Conservation (phyloP, 2,329 filamentous ascomycete species). For the Botrytis pseudocinerea region DNA sequence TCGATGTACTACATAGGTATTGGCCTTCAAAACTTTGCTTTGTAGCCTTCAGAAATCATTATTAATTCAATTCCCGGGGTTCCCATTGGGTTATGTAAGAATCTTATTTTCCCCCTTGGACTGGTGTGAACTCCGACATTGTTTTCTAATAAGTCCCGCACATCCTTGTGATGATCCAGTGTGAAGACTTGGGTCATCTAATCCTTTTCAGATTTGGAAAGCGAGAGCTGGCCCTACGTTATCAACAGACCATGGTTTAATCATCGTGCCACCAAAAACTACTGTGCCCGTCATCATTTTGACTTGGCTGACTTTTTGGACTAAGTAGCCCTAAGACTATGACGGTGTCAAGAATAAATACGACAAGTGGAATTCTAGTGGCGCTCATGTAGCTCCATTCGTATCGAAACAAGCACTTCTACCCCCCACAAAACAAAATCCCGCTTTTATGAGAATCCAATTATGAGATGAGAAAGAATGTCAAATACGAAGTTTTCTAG, state of each 20-base stretch:
- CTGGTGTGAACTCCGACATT: background rate
- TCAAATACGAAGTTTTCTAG: background rate
- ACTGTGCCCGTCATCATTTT: background rate
- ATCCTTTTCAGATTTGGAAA: background rate
- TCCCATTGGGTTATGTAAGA: background rate
- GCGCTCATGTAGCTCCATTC: background rate
- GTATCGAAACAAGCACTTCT: background rate
- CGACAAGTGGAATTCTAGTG: background rate
- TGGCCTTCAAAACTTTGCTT: background rate
- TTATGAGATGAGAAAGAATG: background rate
- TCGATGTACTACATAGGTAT: background rate
- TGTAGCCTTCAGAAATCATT: background rate
- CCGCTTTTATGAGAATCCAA: background rate
- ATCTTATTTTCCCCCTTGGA: background rate
- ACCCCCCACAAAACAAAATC: background rate
- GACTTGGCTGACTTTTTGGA: background rate
- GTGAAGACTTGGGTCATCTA: background rate
- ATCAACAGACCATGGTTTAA: background rate
- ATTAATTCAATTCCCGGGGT: background rate
- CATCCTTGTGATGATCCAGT: background rate
- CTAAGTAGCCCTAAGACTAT: background rate
- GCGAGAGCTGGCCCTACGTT: background rate
- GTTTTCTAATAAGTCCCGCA: background rate
- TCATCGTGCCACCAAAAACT: background rate
- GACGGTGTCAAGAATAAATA: background rate